phyloP scores from a whole-genome alignment of 768 basidiomycete genomes.

The Leccinum aurantiacum region DNA sequence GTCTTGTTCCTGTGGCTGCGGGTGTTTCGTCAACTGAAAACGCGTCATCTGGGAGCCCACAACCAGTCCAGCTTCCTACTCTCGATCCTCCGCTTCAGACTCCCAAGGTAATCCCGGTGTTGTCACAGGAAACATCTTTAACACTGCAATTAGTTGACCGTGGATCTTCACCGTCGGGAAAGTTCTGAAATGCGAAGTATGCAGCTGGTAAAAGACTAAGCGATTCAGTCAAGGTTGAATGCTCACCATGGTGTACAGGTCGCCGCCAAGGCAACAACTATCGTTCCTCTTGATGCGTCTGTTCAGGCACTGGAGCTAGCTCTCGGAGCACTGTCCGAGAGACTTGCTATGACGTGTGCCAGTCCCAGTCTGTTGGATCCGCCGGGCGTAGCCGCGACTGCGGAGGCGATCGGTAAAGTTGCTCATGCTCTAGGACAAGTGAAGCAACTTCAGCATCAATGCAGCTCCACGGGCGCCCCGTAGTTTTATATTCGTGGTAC shows the following conservation, averaged over 20 bases:
- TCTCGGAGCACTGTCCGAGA: conserved; percentile 51
- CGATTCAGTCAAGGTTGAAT: neutral
- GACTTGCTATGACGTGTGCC: conserved; percentile 47
- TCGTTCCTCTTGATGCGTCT: conserved; percentile 29
- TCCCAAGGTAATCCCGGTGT: conserved; percentile 25
- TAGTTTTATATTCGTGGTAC: neutral
- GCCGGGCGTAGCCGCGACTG: conserved; percentile 50
- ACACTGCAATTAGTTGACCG: conserved; percentile 20
- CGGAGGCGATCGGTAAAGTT: conserved; percentile 71
- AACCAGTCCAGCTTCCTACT: conserved; percentile 34
- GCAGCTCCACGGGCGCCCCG: conserved; percentile 7
- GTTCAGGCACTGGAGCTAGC: conserved; percentile 51
- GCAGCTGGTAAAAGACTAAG: conserved; percentile 16
- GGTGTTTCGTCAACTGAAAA: conserved; percentile 5
- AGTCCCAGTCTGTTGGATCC: conserved; percentile 43
- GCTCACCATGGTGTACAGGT: conserved; percentile 19
- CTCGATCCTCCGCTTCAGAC: conserved; percentile 31
- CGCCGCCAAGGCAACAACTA: conserved; percentile 12
- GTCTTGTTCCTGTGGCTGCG: conserved; percentile 36
- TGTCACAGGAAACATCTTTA: conserved; percentile 1
- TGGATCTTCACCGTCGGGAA: conserved; percentile 17
- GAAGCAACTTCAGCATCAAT: conserved; percentile 51
- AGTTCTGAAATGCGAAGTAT: conserved; percentile 18
- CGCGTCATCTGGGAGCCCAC: conserved; percentile 8
- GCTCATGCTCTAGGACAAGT: conserved; percentile 61